Evolutionary conservation across 148 eudicot genomes (phyloP), one percentile per base, ranked within the genome.

Genomic region (Dysphania ambrosioides): DNA sequence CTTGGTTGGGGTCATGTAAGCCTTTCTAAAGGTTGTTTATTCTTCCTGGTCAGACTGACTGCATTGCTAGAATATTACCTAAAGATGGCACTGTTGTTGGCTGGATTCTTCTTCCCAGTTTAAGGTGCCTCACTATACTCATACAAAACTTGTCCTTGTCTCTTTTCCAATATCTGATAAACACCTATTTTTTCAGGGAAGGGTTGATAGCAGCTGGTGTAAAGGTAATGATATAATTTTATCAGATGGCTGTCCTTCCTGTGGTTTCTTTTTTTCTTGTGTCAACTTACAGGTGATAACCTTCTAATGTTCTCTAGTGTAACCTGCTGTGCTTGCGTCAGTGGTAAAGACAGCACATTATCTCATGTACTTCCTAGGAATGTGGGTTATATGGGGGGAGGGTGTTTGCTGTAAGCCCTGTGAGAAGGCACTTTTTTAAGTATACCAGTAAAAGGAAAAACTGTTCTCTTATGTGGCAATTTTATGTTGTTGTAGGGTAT

Each of bases 21-120:
- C 65, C 30, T n/a, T 63, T 68, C 59, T 75, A 31, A 75, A 59
- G 2, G 44, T 41, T 58, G 44, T 35, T 55, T 35, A 26, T 75
- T 27, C 53, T 53, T 63, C 47, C 58, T 74, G 68, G 27, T 49
- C 89, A 96, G 99, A 88, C 89, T 70, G 97, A 96, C 75, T 96
- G 99, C 85, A 92, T 96, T 41, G 97, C 89, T 65, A 96, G 94
- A 86, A 89, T 96, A 78, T 86, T 92, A 66, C 86, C 75, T 49
- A 65, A 62, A 71, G 83, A 85, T 81, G 99, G 94, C 66, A 38
- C 41, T 58, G 85, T 96, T 24, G 79, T 82, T 66, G 97, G 91
- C 63, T 96, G 99, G 99, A 83, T 96, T 85, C 79, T 92, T 76
- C 99, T 96, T 84, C 93, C 87, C 6, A 78, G 74, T 30, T 82